Evolutionary conservation across 805 yeast species (phyloP).

Genomic region (Nematodospora valgi): DNA sequence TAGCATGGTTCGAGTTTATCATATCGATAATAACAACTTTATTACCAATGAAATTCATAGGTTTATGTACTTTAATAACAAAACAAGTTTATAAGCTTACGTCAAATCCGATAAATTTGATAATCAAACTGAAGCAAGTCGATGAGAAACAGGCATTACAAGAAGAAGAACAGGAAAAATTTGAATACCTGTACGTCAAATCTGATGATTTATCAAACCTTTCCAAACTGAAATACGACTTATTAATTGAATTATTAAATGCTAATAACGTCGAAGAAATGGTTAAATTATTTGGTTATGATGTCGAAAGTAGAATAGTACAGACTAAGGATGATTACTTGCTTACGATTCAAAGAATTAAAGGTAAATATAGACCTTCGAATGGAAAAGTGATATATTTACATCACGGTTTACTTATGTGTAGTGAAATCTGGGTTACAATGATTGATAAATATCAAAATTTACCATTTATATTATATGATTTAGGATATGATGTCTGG

Average conservation of each 20-base stretch:
- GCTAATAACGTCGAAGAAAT: conserved; percentile 61
- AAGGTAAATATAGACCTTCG: conserved; percentile 8
- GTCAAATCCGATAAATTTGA: conserved; percentile 24
- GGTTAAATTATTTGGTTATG: conserved; percentile 65
- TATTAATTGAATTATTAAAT: conserved; percentile 38
- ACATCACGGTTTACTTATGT: conserved; percentile 91
- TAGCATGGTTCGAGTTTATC: conserved; percentile 50
- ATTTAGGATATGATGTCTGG: conserved; percentile 91
- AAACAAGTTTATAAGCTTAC: conserved; percentile 24
- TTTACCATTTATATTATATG: conserved; percentile 73
- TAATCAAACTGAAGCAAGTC: conserved; percentile 6
- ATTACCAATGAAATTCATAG: conserved; percentile 43
- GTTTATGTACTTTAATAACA: conserved; percentile 28
- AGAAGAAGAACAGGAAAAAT: conserved; percentile 8
- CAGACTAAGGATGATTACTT: conserved; percentile 74
- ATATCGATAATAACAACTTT: conserved; percentile 41
- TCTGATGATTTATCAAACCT: conserved; percentile 14
- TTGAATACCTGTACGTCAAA: conserved; percentile 22
- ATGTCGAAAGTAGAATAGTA: conserved; percentile 72
- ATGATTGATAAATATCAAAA: conserved; percentile 37
- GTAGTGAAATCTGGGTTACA: conserved; percentile 71
- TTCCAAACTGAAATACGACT: conserved; percentile 19
- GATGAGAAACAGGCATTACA: conserved; percentile 5
- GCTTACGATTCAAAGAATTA: conserved; percentile 68
- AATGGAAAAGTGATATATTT: conserved; percentile 59